Evolutionary conservation across 306 rosid genomes (phyloP).

Genomic region (Cucumis melo): DNA sequence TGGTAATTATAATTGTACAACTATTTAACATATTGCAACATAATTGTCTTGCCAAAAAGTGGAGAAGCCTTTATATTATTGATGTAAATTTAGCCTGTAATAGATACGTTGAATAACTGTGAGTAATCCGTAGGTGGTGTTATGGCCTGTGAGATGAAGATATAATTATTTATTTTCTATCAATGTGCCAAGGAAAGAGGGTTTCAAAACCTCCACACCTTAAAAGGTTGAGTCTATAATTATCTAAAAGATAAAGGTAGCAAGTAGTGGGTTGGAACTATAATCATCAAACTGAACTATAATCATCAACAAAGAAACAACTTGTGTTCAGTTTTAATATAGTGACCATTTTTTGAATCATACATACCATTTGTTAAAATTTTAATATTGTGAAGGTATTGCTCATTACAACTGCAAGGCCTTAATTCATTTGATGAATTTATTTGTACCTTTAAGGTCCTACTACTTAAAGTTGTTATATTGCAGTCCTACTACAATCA

Average conservation of each 20-base stretch:
- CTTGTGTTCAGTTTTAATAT: too few relatives aligned
- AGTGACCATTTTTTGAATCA: too few relatives aligned
- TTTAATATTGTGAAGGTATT: too few relatives aligned
- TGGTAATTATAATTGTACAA: background rate
- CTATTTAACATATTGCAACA: background rate
- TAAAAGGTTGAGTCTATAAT: constrained; percentile 77
- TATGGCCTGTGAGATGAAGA: background rate
- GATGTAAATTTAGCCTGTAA: background rate
- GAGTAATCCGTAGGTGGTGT: background rate
- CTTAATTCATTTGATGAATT: too few relatives aligned
- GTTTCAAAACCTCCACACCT: constrained; percentile 57
- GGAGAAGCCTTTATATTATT: background rate
- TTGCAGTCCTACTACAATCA: too few relatives aligned
- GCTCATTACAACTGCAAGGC: too few relatives aligned
- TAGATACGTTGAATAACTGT: background rate
- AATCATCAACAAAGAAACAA: too few relatives aligned
- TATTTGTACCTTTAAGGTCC: too few relatives aligned
- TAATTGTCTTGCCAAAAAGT: background rate
- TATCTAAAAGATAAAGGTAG: constrained; percentile 72
- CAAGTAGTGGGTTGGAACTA: constrained; percentile 71
- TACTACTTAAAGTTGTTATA: too few relatives aligned
- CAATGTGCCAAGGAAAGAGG: constrained; percentile 55
- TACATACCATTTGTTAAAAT: too few relatives aligned
- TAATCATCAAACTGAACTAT: too few relatives aligned
- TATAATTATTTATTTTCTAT: background rate